Base-by-base conservation (phyloP, 345 rosid genomes). In the Dimocarpus longan region DNA sequence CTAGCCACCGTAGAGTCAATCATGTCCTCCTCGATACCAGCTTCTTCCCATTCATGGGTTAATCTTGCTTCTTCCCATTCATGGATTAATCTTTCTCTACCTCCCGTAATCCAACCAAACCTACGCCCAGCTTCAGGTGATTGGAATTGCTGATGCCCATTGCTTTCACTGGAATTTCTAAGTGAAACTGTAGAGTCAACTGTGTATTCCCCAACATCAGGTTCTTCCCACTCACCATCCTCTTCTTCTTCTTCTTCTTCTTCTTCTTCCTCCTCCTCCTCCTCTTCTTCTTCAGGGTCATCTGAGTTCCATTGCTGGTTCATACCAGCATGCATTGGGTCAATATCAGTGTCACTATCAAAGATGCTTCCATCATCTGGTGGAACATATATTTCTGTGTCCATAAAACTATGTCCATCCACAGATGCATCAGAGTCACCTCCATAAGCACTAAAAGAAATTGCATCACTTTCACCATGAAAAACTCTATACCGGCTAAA, bases 311-410 rank as follows among this genome's bases (percentile, higher is more conserved):
- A 93, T 21, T 81, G 99, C 85, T 76, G 71, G 71, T 75, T 80
- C 60, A 86, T 73, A 82, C 93, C 93, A 80, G 98, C 91, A 76
- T 87, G 90, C 99, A 95, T 93, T 2, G 99, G 99, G 88, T 95
- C 99, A 66, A 95, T 93, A 84, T 93, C 98, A 78, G 91, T 84
- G 79, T 92, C 98, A 80, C 90, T 91, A 54, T 90, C 89, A 77
- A 86, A 21, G 80, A 88, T 86, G 77, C 91, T 90, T 76, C 79
- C 84, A 59, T 81, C 85, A 22, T 86, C 91, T 7, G 85, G 88
- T 48, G 81, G 89, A 76, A 85, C 65, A 77, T 88, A 82, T 64
- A 87, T 74, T 3, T 90, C 95, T 0, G 90, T 79, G 75, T 89
- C 93, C 39, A 88, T 75, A 62, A 88, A 80, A 79, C 87, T 86